Evolutionary conservation across 129 eudicot species (phyloP).

Genomic region (Helichrysum umbraculigerum): DNA sequence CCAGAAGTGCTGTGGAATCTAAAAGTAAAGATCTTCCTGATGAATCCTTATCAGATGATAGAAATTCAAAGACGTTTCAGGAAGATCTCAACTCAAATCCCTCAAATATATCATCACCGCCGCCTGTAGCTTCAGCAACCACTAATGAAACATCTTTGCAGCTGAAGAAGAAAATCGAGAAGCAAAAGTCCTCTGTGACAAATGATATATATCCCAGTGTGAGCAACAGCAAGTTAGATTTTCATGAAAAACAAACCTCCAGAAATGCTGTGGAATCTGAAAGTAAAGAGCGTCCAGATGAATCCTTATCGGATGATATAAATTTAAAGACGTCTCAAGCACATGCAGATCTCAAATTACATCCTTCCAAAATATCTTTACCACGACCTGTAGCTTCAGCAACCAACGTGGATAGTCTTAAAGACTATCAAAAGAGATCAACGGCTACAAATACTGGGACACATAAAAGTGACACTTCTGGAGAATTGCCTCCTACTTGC

Average conservation of each 20-base stretch:
- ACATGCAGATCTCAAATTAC: slow-evolving; percentile 44
- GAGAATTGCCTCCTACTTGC: slow-evolving; percentile 36
- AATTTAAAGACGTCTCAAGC: slow-evolving; percentile 32
- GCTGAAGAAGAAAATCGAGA: slow-evolving; percentile 40
- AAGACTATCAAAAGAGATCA: slow-evolving; percentile 37
- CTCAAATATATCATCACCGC: slow-evolving; percentile 33
- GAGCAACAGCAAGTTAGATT: slow-evolving; percentile 36
- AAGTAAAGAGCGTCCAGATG: slow-evolving; percentile 38
- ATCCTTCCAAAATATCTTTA: slow-evolving; percentile 35
- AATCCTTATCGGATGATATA: slow-evolving; percentile 41
- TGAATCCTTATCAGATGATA: slow-evolving; percentile 45
- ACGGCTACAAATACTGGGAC: slow-evolving; percentile 31
- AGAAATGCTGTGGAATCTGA: slow-evolving; percentile 32
- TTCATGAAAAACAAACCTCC: slow-evolving; percentile 29
- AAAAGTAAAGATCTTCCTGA: slow-evolving; percentile 30
- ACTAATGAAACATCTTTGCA: slow-evolving; percentile 34
- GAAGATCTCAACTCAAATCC: slow-evolving; percentile 42
- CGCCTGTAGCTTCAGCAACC: slow-evolving; percentile 8
- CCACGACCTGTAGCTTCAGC: slow-evolving; percentile 39
- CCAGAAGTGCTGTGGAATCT: slow-evolving; percentile 31
- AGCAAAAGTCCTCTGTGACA: slow-evolving; percentile 23
- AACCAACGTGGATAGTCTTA: slow-evolving; percentile 28
- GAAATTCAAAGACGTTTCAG: slow-evolving; percentile 31
- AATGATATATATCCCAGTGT: slow-evolving; percentile 32
- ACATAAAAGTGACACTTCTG: slow-evolving; percentile 37